phyloP scores from a whole-genome alignment of 805 yeast species.

The Kazachstania martiniae region DNA sequence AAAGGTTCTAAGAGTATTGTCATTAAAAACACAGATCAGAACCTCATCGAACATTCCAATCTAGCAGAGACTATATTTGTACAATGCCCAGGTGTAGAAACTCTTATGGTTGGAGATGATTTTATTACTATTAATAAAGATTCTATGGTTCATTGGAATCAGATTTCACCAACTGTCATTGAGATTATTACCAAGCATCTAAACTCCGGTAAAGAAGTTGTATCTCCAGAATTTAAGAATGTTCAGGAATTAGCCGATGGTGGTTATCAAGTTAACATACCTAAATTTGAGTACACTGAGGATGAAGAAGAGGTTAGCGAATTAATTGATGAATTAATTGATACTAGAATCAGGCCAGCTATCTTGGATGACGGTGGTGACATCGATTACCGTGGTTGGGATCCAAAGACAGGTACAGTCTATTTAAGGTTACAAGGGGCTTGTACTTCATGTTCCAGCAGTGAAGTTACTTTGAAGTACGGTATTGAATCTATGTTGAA shows the following conservation, averaged over 20 bases:
- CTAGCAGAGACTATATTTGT: conserved; percentile 48
- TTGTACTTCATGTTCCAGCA: conserved; percentile 84
- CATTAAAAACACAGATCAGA: conserved; percentile 24
- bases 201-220: conserved; percentile 20
- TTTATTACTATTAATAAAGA: conserved; percentile 65
- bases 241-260: conserved; percentile 29
- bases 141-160: conserved; percentile 59
- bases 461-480: conserved; percentile 84
- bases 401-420: conserved; percentile 78
- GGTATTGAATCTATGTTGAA: conserved; percentile 97
- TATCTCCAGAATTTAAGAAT: conserved; percentile 20
- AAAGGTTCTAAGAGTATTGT: conserved; percentile 26
- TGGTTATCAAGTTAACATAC: conserved; percentile 25
- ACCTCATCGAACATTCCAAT: conserved; percentile 39
- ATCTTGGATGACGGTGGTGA: conserved; percentile 99
- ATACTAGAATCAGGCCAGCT: conserved; percentile 93
- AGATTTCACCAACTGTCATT: conserved; percentile 53
- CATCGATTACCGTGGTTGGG: conserved; percentile 77
- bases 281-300: conserved; percentile 33
- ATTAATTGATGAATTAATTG: conserved; percentile 85
- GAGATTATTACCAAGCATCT: conserved; percentile 23
- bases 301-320: conserved; percentile 73
- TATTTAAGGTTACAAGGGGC: conserved; percentile 89
- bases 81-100: conserved; percentile 42
- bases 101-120: conserved; percentile 64